These are phyloP conservation scores for Melampsora medusae DNA, from an alignment of 1,284 basidiomycete genomes.

Conservation along the genomic window DNA sequence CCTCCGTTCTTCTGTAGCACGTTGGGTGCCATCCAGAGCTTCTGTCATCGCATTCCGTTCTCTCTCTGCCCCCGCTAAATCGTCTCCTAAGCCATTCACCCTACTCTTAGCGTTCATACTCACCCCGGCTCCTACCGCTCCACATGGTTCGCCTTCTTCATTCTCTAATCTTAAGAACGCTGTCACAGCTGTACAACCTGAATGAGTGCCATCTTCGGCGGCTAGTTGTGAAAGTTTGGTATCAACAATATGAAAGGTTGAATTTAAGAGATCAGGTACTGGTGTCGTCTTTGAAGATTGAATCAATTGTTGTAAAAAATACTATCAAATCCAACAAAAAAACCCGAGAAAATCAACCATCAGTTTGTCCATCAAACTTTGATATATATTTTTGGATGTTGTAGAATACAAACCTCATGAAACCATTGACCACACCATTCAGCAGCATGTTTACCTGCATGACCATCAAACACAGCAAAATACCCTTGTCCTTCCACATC, in stretches of 20 bases:
- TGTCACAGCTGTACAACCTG: conserved; percentile 96
- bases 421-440: conserved; percentile 98
- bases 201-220: conserved; percentile 84
- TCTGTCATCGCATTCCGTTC: conserved; percentile 29
- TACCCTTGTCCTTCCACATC: conserved; percentile 89
- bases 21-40: conserved; percentile 46
- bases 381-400: too few species aligned
- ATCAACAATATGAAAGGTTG: conserved; percentile 91
- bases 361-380: background rate
- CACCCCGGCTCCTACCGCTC: conserved; percentile 50
- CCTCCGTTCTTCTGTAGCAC: conserved; percentile 49
- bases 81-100: conserved; percentile 20
- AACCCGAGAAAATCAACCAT: background rate
- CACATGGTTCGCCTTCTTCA: conserved; percentile 53
- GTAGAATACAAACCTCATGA: conserved; percentile 70
- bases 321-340: conserved; percentile 57
- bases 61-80: conserved; percentile 19
- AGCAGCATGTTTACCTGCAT: conserved; percentile 96
- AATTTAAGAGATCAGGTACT: conserved; percentile 85
- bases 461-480: conserved; percentile 97
- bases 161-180: conserved; percentile 94
- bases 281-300: conserved; percentile 57
- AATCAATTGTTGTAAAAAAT: conserved; percentile 61
- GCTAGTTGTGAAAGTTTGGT: conserved; percentile 74
- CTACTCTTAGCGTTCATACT: conserved; percentile 19